A percentile compares a stretch with the other conserved stretches of the same genome.
Evolutionary conservation across 176 grass and related monocot species (phyloP).

Genomic region (Hordeum vulgare): MorexV3_pseudomolecules_assembly NC_058521.1:466899460-466899959

Average conservation of each 20-base stretch:
- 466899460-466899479: too few species aligned
- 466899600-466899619: not conserved
- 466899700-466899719: not conserved
- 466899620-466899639: not conserved
- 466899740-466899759: not conserved
- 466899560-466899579: not conserved
- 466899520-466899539: not conserved
- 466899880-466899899: not conserved
- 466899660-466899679: not conserved
- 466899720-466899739: not conserved
- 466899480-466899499: not conserved
- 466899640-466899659: not conserved
- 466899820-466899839: constrained; percentile 13
- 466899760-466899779: not conserved
- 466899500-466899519: not conserved
- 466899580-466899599: not conserved
- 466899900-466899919: not conserved
- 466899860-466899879: not conserved
- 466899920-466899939: not conserved
- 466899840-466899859: not conserved
- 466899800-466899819: not conserved
- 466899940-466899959: not conserved
- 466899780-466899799: not conserved
- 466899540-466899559: not conserved
- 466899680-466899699: not conserved